A percentile compares a stretch with the other conserved stretches of the same genome.
These are phyloP conservation scores for Fusarium dlaminii DNA, from an alignment of 2,329 filamentous ascomycete species.

Conservation along the genomic window DNA sequence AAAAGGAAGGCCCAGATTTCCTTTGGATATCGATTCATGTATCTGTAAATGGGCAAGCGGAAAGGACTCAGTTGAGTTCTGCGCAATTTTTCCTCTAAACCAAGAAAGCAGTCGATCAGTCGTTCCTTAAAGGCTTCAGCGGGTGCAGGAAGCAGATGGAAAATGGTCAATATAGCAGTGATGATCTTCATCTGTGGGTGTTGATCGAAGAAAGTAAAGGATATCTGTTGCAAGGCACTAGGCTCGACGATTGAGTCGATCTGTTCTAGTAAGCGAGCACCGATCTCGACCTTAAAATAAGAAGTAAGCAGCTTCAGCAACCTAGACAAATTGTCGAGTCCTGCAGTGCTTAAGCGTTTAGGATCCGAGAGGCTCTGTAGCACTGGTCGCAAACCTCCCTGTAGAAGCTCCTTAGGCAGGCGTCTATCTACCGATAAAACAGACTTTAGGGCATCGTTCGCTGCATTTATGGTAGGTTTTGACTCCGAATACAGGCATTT, in stretches of 20 bases:
- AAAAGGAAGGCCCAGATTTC: constrained; percentile 86
- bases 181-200: constrained; percentile 94
- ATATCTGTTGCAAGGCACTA: constrained; percentile 83
- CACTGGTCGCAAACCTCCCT: constrained; percentile 94
- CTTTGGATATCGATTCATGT: constrained; percentile 90
- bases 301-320: constrained; percentile 92
- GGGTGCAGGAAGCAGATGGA: constrained; percentile 90
- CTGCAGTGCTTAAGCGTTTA: constrained; percentile 86
- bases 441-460: constrained; percentile 87
- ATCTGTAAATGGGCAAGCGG: constrained; percentile 87
- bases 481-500: constrained; percentile 96
- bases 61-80: constrained; percentile 93
- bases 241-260: constrained; percentile 90
- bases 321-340: constrained; percentile 89
- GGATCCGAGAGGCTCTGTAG: constrained; percentile 95
- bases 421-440: constrained; percentile 91
- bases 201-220: constrained; percentile 94
- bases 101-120: constrained; percentile 88
- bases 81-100: constrained; percentile 84
- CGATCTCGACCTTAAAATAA: constrained; percentile 99
- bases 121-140: constrained; percentile 92
- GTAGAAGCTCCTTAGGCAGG: constrained; percentile 91
- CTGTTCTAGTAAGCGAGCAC: constrained; percentile 90
- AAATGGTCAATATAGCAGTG: constrained; percentile 94
- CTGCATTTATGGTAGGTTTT: constrained; percentile 89